Percentiles rank a stretch among this genome's conserved stretches.
phyloP scores from a whole-genome alignment of 202 grass and related monocot species.

The Dendrocalamus latiflorus region DNA sequence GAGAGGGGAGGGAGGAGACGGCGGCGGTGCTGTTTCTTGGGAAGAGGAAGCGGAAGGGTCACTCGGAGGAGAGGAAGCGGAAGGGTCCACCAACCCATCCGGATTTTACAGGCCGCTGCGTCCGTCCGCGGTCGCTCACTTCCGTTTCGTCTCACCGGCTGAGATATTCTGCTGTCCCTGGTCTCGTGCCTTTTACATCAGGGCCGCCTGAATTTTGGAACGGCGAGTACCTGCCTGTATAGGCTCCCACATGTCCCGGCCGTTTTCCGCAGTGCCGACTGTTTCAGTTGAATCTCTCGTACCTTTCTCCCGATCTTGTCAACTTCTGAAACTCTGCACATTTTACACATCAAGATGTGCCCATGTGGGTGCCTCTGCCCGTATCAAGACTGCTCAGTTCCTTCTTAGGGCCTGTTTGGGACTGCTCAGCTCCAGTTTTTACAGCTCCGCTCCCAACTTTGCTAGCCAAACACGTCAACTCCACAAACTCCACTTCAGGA shows the following conservation, averaged over 20 bases:
- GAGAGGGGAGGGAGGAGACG: no score
- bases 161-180: background rate
- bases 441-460: no score
- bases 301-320: background rate
- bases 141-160: background rate
- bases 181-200: background rate
- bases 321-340: background rate
- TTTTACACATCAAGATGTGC: background rate
- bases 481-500: no score
- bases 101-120: background rate
- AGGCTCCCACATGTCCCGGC: background rate
- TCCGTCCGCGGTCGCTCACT: background rate
- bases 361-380: background rate
- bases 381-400: background rate
- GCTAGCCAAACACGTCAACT: no score
- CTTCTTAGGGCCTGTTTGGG: no score
- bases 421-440: no score
- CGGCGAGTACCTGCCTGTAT: background rate
- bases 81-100: no score
- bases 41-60: no score
- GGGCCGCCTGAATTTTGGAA: background rate
- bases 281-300: background rate
- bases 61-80: no score
- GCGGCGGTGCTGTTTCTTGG: no score
- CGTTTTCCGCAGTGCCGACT: background rate